Evolutionary conservation across 106 monocot genomes (phyloP), one percentile per base, ranked within the genome.

Genomic region (Phalaenopsis aphrodite): DNA sequence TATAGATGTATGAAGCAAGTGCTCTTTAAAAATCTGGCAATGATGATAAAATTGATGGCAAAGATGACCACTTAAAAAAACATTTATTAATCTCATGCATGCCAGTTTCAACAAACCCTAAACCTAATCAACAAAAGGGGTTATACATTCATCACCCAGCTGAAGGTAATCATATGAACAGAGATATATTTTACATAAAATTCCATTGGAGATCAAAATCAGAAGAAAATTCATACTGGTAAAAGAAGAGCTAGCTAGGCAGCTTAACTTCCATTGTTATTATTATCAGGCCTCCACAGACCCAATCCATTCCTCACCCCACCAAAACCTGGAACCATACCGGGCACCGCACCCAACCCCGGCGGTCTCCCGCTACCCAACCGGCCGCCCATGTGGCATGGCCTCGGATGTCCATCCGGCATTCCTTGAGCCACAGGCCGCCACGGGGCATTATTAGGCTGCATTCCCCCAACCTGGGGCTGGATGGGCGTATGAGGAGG

Each of bases 271-370:
- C 83, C 69, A 39, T n/a, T 8, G 46, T 16, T 15, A 39, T 23
- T 30, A 67, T 69, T 36, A 85, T 85, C 80, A 78, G 78, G 87
- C 67, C 84, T 87, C 87, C 87, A 87, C 1, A 61, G 57, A 19
- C 68, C 78, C 72, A 72, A 71, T 19, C 52, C 79, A 79, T 78
- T 85, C 57, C 77, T 83, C 45, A 39, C 19, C 1, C 76, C 72
- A 11, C 79, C 71, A 43, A 56, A 72, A 4, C 23, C 69, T 55
- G 21, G 76, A 49, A 30, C 48, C 48, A 76, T 49, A 24, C 48
- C 9, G 2, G 77, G 56, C 58, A 46, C 71, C 43, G 48, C 42
- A 19, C 52, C 52, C 2, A 2, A 12, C 11, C 52, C 52, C 52
- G 52, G 52, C 52, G 52, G 71, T n/a, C n/a, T n/a, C n/a, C n/a